phyloP scores from a whole-genome alignment of 768 basidiomycete species.

The Chlorophyllum brunneum region DNA sequence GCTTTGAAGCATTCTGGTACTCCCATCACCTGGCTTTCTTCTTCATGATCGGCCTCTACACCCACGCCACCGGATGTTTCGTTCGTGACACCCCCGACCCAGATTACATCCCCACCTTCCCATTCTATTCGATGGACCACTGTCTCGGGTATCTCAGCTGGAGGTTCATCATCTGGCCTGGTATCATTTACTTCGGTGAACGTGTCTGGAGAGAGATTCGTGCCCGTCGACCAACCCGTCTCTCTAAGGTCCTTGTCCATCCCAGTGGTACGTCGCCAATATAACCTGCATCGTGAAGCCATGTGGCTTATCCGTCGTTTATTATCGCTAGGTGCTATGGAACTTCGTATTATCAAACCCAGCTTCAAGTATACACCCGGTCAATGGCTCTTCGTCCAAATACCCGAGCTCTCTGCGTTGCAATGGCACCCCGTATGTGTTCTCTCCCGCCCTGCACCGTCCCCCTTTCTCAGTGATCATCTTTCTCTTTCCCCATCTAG shows the following conservation, averaged over 20 bases:
- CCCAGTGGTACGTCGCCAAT: constrained; percentile 60
- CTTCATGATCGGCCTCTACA: constrained; percentile 88
- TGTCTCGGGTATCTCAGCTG: constrained; percentile 92
- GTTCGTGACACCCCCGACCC: constrained; percentile 82
- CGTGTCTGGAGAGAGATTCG: constrained; percentile 82
- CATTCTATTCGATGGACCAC: constrained; percentile 83
- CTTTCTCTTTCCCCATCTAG: constrained; percentile 30
- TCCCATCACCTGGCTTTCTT: constrained; percentile 94
- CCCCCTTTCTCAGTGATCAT: constrained; percentile 13
- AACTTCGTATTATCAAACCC: constrained; percentile 87
- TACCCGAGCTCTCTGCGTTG: constrained; percentile 77
- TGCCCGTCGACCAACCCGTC: constrained; percentile 68
- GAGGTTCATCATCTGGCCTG: constrained; percentile 91
- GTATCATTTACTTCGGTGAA: constrained; percentile 86
- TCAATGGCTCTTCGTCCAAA: constrained; percentile 88
- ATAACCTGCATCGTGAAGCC: neutral
- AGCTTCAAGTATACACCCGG: constrained; percentile 90
- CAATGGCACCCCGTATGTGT: constrained; percentile 96
- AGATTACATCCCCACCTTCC: constrained; percentile 67
- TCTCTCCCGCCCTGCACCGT: neutral
- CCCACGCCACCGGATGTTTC: constrained; percentile 93
- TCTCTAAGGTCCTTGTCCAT: constrained; percentile 86
- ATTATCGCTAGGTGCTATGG: constrained; percentile 69
- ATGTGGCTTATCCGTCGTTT: neutral
- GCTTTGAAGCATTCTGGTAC: constrained; percentile 97